Evolutionary conservation across 2,329 filamentous ascomycete species (phyloP), one percentile per base, ranked within the genome.

Genomic region (Aspergillus sp.): DNA sequence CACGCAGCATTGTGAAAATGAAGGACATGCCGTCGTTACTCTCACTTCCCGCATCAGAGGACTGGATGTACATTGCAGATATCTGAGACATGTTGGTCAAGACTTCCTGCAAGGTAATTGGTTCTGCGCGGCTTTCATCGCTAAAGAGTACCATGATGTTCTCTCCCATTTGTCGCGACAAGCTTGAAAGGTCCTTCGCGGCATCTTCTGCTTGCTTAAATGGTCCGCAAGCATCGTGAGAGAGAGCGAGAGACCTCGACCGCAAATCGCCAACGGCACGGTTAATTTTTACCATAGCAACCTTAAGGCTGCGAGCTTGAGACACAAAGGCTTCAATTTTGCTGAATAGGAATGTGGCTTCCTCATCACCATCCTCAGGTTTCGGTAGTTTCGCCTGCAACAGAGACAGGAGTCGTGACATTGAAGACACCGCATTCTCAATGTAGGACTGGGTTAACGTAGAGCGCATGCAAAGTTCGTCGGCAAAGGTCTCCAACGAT

Each of bases 291-390:
- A 87, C 85, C 48, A 90, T 86, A 49, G 93, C 83, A 35, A 96
- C 90, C 80, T 96, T 96, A 56, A 89, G 84, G 70, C 90, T 92
- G 59, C 93, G 85, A 7, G 90, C 90, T 68, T 92, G 88, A 14
- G 85, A 86, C 59, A 92, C 84, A 55, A 92, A 84, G 15, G 82
- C 73, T 59, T 96, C 91, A 1, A 88, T 80, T 71, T 88, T 90
- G 67, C 86, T 87, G 31, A 84, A 73, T 65, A 96, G 88, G 65
- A 89, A 82, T 60, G 87, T 78, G 11, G 83, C 84, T 63, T 91
- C 87, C 25, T 89, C 85, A 19, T 90, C 89, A 52, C 89, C 87
- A 7, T 90, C 87, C 8, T 77, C 78, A 9, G 75, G 75, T 1
- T 76, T 69, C 1, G 84, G 80, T 5, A 93, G 73, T 47, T 86